phyloP scores from a whole-genome alignment of 73 alveolate genomes.

The Symbiodinium pilosum region DNA sequence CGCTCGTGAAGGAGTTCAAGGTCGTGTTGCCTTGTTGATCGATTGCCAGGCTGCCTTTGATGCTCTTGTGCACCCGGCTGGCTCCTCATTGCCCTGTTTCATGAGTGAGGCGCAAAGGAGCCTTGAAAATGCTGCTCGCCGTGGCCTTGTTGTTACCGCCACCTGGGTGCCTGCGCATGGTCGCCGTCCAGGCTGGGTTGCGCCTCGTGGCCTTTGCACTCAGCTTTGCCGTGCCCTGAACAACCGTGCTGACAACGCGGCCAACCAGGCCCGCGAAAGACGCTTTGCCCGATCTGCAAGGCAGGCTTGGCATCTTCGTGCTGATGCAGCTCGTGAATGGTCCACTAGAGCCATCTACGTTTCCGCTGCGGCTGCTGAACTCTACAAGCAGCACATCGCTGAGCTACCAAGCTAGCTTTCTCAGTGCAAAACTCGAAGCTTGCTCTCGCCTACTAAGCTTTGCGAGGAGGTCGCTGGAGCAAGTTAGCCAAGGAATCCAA shows the following conservation, averaged over 20 bases:
- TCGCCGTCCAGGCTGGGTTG: not conserved
- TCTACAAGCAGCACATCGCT: not conserved
- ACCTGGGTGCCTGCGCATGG: not conserved
- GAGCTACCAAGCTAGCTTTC: too few species aligned
- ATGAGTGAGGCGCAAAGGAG: not conserved
- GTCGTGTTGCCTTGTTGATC: not conserved
- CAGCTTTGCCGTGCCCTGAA: not conserved
- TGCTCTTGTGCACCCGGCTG: not conserved
- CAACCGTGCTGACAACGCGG: not conserved
- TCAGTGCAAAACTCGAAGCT: too few species aligned
- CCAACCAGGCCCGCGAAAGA: not conserved
- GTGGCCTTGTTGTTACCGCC: not conserved
- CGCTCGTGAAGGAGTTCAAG: not conserved
- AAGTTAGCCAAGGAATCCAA: too few species aligned
- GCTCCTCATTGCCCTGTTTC: not conserved
- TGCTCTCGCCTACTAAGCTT: too few species aligned
- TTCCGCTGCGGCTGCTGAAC: not conserved
- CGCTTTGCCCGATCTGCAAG: not conserved
- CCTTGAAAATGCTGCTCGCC: not conserved
- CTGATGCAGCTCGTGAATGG: not conserved
- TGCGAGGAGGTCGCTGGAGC: too few species aligned
- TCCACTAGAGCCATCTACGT: not conserved
- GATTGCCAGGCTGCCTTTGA: not conserved
- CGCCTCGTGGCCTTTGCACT: not conserved
- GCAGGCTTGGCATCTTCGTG: not conserved